These are phyloP conservation scores for Immersiporthe knoxdaviesiana DNA, from an alignment of 2,329 filamentous ascomycete species.

Conservation along the genomic window DNA sequence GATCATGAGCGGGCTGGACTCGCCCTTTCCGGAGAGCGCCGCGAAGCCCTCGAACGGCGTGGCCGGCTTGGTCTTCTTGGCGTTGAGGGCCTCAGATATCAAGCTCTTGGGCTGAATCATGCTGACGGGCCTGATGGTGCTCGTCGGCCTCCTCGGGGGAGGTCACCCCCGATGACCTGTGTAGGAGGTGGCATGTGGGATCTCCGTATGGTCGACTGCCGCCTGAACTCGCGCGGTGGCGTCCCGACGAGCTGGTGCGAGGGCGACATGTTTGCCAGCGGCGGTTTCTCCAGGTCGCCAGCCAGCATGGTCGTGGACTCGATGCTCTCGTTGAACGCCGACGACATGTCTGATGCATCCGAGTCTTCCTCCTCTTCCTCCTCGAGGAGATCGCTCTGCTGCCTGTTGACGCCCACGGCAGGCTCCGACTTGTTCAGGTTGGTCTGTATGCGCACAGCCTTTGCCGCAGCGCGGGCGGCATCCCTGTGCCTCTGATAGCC, in stretches of 20 bases:
- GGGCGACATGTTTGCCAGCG: constrained; percentile 52
- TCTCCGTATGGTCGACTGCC: constrained; percentile 67
- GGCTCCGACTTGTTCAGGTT: constrained; percentile 55
- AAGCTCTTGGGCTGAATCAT: constrained; percentile 71
- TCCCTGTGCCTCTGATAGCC: constrained; percentile 67
- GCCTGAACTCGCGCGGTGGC: constrained; percentile 61
- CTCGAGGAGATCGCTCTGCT: constrained; percentile 55
- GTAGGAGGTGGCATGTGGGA: constrained; percentile 60
- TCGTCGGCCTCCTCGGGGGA: constrained; percentile 72
- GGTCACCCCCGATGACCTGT: constrained; percentile 62
- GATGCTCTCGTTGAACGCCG: constrained; percentile 67
- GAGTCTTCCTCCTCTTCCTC: constrained; percentile 58
- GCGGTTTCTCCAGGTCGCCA: constrained; percentile 60
- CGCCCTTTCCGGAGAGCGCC: constrained; percentile 75
- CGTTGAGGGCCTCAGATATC: constrained; percentile 72
- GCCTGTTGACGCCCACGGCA: constrained; percentile 46
- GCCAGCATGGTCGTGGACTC: constrained; percentile 75
- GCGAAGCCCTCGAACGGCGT: constrained; percentile 79
- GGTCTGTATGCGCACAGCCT: constrained; percentile 55
- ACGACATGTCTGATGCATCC: constrained; percentile 65
- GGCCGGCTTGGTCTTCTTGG: constrained; percentile 69
- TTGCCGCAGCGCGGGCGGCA: constrained; percentile 61
- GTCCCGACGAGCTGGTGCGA: constrained; percentile 65
- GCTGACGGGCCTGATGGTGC: constrained; percentile 66
- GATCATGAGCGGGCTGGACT: constrained; percentile 74